These are phyloP conservation scores for Thalassiosira mediterranea DNA, from an alignment of 352 stramenopile species.

Conservation along the genomic window DNA sequence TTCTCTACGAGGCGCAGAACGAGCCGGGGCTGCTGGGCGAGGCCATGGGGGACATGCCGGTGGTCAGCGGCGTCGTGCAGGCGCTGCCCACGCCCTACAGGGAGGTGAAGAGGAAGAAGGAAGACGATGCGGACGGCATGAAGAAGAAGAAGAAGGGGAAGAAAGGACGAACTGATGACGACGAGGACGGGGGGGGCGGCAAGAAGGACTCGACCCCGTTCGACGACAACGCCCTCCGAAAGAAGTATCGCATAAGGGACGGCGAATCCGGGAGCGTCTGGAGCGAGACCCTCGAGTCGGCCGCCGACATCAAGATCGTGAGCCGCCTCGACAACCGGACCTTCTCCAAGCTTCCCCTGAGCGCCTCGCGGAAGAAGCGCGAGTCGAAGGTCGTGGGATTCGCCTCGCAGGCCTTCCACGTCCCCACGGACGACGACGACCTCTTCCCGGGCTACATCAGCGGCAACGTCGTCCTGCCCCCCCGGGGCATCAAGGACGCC, in stretches of 20 bases:
- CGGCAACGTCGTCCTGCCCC: constrained; percentile 90
- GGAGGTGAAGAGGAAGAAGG: constrained; percentile 45
- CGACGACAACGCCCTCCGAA: constrained; percentile 60
- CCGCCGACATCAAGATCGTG: constrained; percentile 68
- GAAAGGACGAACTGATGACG: constrained; percentile 5
- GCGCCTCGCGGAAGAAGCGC: constrained; percentile 50
- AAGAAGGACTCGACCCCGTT: constrained; percentile 36
- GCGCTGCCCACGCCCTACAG: constrained; percentile 74
- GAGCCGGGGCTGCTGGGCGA: constrained; percentile 59
- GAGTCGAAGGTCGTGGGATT: constrained; percentile 71
- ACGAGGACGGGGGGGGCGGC: constrained; percentile 15
- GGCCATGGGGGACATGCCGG: constrained; percentile 72
- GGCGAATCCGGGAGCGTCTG: constrained; percentile 73
- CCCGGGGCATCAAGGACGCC: constrained; percentile 92
- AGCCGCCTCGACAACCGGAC: constrained; percentile 58
- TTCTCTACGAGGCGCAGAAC: constrained; percentile 71
- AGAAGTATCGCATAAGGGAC: constrained; percentile 65
- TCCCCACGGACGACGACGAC: constrained; percentile 61
- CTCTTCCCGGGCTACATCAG: constrained; percentile 83
- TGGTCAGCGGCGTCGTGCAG: constrained; percentile 58
- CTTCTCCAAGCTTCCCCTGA: constrained; percentile 67
- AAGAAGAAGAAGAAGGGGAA: constrained; percentile 8
- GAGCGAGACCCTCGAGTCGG: constrained; percentile 63
- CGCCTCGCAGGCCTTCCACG: constrained; percentile 81
- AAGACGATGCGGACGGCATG: background rate